Base-by-base conservation (phyloP, 2,329 filamentous ascomycete species). In the Neofusicoccum ribis region DNA sequence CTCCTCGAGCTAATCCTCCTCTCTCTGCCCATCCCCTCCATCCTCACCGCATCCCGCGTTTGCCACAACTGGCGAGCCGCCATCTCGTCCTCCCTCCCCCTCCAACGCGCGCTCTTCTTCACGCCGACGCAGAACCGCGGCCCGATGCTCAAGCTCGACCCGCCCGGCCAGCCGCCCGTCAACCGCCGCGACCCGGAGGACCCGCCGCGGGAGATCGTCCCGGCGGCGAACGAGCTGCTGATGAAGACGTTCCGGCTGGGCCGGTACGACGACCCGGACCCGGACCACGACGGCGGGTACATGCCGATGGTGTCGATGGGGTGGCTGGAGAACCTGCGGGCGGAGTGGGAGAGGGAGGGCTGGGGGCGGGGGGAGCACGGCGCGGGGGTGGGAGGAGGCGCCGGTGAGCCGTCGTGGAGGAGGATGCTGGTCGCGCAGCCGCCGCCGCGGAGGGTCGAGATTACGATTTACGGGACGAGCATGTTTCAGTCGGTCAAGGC, bases 1-100 rank as follows among this genome's bases (percentile, higher is more conserved):
- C 51, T 65, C 36, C 63, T 65, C 14, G 63, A 65, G 37, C 51
- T 49, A 17, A 58, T 65, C 14, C 63, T 65, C 5, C 63, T 59
- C 23, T 17, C 12, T 9, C 63, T 65, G n/a, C 39, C 44, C 17
- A 23, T 20, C 37, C 47, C 20, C 23, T 41, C 63, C 20, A 20
- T 65, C 12, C 44, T 65, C 36, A 5, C 51, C 20, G 6, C 44
- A 14, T 20, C 34, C 34, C 34, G 44, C 41, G 52, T 65, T 12
- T 43, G 34, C 52, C 51, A 31, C 23, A 31, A 20, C 34, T 65
- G 43, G 43, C 43, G 34, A 43, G 51, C 36, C 44, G 43, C 46
- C 2, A 20, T 51, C 6, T 7, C 12, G 31, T 8, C 37, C 15
- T 65, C 63, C 17, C 46, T 47, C 8, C 17, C 44, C 17, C 51